Base-by-base conservation (phyloP, 345 rosid species). In the Lepidium africanum region DNA sequence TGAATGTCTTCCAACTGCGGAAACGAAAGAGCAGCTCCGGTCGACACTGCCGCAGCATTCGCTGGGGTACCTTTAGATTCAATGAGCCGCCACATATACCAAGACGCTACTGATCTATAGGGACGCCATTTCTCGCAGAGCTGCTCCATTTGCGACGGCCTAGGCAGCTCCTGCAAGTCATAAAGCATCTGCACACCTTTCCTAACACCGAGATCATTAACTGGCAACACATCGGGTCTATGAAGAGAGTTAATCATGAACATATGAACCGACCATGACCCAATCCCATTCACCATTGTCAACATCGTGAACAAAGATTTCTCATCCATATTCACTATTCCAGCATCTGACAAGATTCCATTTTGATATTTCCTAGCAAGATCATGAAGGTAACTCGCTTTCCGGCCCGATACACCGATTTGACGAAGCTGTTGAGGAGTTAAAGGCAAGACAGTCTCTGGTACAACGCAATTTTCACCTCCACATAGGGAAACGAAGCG, bases 231-330 rank as follows among this genome's bases (percentile, higher is more conserved):
- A 69, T 94, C 99, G 0, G 96, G 99, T 76, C 97, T 85, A 54
- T 89, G 99, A 53, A 94, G 86, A 42, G 99, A 94, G 73, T 87
- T 86, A 7, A 94, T 94, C 99, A 91, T 91, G 61, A 94, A 91
- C 96, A 94, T 91, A 56, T 94, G 96, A 56, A 94, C 99, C 2
- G 97, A 94, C 97, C 99, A 94, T 4, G 99, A 89, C 4, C 99
- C 99, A 25, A 94, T 94, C 47, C 97, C 99, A 53, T 91, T 91
- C 35, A 94, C 99, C 97, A 94, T 94, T 0, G 99, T 94, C 36
- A 94, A 83, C 99, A 94, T 94, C 7, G 96, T 89, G 54, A 89
- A 94, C 11, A 94, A 84, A 38, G 99, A 94, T 54, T 86, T 94
- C 68, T 94, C 99, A 62, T 94, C 97, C 97, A 94, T 89, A 69